phyloP scores from a whole-genome alignment of 805 yeast species.

The Wickerhamiella occidentalis region DNA sequence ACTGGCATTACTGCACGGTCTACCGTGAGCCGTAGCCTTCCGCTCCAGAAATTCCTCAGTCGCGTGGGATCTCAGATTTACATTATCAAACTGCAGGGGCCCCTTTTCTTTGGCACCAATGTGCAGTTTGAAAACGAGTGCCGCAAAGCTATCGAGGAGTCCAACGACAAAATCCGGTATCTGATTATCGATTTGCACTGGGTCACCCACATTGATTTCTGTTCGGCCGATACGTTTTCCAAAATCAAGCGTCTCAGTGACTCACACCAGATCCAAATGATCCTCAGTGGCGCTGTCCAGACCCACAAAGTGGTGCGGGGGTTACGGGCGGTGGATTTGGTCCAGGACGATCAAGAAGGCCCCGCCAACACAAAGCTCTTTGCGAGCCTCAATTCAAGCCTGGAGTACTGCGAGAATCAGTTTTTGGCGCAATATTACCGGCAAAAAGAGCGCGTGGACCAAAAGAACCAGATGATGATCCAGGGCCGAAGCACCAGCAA shows the following conservation, averaged over 20 bases:
- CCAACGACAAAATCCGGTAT: conserved; percentile 65
- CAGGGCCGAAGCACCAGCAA: not conserved
- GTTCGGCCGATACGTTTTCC: conserved; percentile 92
- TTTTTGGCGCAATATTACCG: conserved; percentile 54
- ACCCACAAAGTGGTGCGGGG: conserved; percentile 57
- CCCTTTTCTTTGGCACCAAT: conserved; percentile 88
- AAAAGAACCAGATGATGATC: not conserved
- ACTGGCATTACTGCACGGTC: conserved; percentile 85
- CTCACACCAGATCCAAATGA: conserved; percentile 55
- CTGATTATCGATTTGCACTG: conserved; percentile 74
- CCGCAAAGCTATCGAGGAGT: conserved; percentile 30
- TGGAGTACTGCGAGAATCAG: conserved; percentile 95
- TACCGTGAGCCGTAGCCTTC: conserved; percentile 81
- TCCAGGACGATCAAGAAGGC: conserved; percentile 37
- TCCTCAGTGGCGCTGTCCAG: conserved; percentile 65
- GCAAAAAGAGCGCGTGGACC: conserved; percentile 22
- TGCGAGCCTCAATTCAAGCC: conserved; percentile 67
- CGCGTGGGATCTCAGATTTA: conserved; percentile 87
- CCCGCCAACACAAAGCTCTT: conserved; percentile 44
- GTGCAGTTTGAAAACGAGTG: conserved; percentile 77
- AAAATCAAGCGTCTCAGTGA: conserved; percentile 68
- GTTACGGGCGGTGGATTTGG: conserved; percentile 70
- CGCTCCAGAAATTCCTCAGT: conserved; percentile 70
- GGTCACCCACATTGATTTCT: conserved; percentile 70
- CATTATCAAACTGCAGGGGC: conserved; percentile 74